These are phyloP conservation scores for Smittium culicis DNA, from an alignment of 371 early-diverging fungal genomes.

Conservation along the genomic window DNA sequence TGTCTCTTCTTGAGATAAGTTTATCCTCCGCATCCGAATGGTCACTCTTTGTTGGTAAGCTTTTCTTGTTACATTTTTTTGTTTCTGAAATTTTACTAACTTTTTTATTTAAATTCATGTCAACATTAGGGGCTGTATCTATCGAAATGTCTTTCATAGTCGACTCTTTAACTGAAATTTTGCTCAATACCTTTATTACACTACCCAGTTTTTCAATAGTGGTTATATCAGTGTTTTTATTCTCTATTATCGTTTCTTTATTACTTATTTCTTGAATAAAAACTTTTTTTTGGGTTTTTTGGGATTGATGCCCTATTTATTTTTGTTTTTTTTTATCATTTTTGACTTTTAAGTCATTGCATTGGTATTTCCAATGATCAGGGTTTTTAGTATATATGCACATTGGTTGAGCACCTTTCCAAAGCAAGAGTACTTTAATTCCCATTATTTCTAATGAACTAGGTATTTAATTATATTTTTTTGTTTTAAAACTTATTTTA, in stretches of 20 bases:
- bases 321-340: not conserved
- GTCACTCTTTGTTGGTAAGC: too few species aligned
- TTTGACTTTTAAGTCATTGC: not conserved
- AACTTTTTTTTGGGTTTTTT: not conserved
- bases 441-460: not conserved
- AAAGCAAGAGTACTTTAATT: not conserved
- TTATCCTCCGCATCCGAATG: too few species aligned
- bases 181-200: too few species aligned
- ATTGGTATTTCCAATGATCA: not conserved
- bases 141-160: too few species aligned
- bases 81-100: too few species aligned
- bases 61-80: too few species aligned
- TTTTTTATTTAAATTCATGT: too few species aligned
- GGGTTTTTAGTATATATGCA: not conserved
- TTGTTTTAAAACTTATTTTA: not conserved
- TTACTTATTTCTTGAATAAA: not conserved
- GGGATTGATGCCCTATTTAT: too few species aligned
- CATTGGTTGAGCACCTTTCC: not conserved
- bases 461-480: not conserved
- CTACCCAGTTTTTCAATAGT: too few species aligned
- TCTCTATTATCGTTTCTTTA: not conserved
- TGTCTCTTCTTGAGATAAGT: too few species aligned
- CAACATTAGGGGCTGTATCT: too few species aligned
- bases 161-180: too few species aligned
- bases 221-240: not conserved